Base-by-base conservation (phyloP, 352 stramenopile species). In the Plasmopara viticola region DNA sequence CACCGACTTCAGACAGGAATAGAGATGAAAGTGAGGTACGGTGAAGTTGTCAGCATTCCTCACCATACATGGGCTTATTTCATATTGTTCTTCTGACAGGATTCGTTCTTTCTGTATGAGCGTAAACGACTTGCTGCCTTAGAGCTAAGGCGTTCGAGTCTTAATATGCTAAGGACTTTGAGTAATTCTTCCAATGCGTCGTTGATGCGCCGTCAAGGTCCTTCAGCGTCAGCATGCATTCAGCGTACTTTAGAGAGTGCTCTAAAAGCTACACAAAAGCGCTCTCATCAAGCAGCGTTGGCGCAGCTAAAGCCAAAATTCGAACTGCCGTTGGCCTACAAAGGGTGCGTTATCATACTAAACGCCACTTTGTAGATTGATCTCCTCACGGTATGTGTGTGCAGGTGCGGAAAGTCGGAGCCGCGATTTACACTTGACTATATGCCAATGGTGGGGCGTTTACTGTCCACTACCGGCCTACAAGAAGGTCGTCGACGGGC, bases 391-490 rank as follows among this genome's bases (percentile, higher is more conserved):
- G 28, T 29, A 17, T 57, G 38, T n/a, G 20, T 25, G 20, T 64
- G 45, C 52, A 75, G 58, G 53, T 66, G 66, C 15, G 60, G 62
- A 28, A 59, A 60, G 34, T 65, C 65, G 28, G 73, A 70, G 47
- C 25, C 60, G 9, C 61, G 60, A 33, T 85, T 87, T 52, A 60
- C 60, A 7, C 54, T 84, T 33, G 81, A 92, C 62, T 87, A 87
- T 60, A 65, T 90, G 58, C 78, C 81, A 10, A 77, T 88, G 71
- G 50, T 92, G 38, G 66, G 69, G 40, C 69, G 67, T 25, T 62
- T 92, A 45, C 42, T 77, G 8, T 70, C 62, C 41, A 85, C 64
- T 43, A 70, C 69, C 5, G 68, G 62, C 5, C 52, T 74, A 40
- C 70, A 87, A 53, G 70, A 83, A 66, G 73, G 70, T 40, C 70